Conservation (phyloP, 768 basidiomycete genomes). For the Pholiota molesta region DNA sequence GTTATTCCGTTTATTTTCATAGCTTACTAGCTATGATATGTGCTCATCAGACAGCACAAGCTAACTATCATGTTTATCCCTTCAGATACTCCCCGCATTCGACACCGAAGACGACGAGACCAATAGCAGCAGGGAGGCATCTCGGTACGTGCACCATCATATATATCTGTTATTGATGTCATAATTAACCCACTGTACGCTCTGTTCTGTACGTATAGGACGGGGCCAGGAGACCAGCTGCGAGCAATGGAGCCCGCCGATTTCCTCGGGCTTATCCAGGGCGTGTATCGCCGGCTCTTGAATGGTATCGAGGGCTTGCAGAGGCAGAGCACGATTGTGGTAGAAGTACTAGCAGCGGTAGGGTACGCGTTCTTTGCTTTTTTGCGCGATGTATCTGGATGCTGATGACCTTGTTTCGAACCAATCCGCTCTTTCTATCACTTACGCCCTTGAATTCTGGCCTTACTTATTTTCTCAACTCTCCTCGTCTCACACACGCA, state of each 20-base stretch:
- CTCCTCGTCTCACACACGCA: too few relatives aligned
- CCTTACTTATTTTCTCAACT: too few relatives aligned
- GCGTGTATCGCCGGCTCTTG: slow-evolving; percentile 64
- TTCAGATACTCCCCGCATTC: slow-evolving; percentile 63
- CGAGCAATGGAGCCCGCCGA: slow-evolving; percentile 68
- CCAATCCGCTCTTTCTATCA: too few relatives aligned
- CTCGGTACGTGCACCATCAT: slow-evolving; percentile 6
- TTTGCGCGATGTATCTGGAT: background rate
- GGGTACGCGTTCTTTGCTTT: slow-evolving; percentile 22
- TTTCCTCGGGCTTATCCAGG: slow-evolving; percentile 64
- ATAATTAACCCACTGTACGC: too few relatives aligned
- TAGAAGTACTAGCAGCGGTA: slow-evolving; percentile 57
- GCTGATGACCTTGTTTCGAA: too few relatives aligned
- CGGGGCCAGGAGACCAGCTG: slow-evolving; percentile 56
- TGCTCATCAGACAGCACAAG: too few relatives aligned
- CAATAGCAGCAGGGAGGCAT: slow-evolving; percentile 13
- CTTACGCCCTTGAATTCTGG: too few relatives aligned
- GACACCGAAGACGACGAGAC: slow-evolving; percentile 53
- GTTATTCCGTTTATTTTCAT: background rate
- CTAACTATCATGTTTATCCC: background rate
- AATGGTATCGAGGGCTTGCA: slow-evolving; percentile 72
- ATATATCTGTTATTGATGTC: background rate
- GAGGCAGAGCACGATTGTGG: slow-evolving; percentile 56
- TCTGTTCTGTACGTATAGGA: slow-evolving; percentile 26
- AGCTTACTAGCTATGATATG: too few relatives aligned